Percentiles rank a stretch among this genome's conserved stretches.
Conservation (phyloP, 108 stramenopile species). For the Fragilariopsis cylindrus region DNA sequence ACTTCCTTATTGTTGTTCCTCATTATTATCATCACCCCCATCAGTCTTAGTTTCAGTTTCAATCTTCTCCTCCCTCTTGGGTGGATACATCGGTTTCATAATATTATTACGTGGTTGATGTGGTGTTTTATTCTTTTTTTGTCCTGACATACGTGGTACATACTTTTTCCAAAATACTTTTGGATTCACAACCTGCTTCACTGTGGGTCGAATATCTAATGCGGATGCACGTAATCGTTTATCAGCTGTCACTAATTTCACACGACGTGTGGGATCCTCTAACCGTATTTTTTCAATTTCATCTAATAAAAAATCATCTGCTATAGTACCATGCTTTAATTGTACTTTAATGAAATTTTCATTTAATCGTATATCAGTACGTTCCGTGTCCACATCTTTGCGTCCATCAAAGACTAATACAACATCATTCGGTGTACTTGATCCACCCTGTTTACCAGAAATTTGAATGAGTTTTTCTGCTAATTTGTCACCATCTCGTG, state of each 20-base stretch:
- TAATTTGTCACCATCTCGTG: slow-evolving; percentile 35
- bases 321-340: slow-evolving; percentile 28
- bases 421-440: slow-evolving; percentile 18
- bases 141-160: slow-evolving; percentile 42
- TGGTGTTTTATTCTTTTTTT: slow-evolving; percentile 30
- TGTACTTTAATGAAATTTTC: slow-evolving; percentile 24
- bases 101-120: not conserved
- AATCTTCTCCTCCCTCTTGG: not conserved
- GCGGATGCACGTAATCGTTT: slow-evolving; percentile 35
- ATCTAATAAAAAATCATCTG: slow-evolving; percentile 41
- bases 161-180: slow-evolving; percentile 51
- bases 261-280: slow-evolving; percentile 10
- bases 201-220: slow-evolving; percentile 32
- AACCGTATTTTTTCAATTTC: not conserved
- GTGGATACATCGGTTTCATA: too few relatives aligned
- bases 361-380: slow-evolving; percentile 9
- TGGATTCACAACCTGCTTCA: slow-evolving; percentile 51
- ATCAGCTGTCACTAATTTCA: slow-evolving; percentile 56
- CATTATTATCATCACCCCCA: not conserved
- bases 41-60: not conserved
- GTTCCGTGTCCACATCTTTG: slow-evolving; percentile 15
- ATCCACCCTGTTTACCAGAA: slow-evolving; percentile 9
- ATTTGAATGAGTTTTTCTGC: slow-evolving; percentile 38
- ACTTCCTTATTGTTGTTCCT: not conserved
- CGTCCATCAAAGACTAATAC: slow-evolving; percentile 49